Conservation (phyloP, 129 eudicot genomes). For the Rutidosis leptorrhynchoides region DNA sequence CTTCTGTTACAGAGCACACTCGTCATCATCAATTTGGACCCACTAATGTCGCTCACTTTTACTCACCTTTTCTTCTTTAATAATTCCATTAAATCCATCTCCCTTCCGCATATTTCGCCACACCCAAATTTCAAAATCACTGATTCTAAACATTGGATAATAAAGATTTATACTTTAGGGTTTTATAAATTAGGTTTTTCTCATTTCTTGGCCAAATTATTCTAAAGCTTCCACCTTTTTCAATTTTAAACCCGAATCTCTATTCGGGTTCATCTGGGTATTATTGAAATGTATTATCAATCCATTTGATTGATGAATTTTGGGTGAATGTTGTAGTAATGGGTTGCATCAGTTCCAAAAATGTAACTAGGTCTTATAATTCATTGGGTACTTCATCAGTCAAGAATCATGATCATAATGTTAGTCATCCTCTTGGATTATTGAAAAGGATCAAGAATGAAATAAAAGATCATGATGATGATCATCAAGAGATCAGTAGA, state of each 20-base stretch:
- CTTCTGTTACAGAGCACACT: conserved; percentile 21
- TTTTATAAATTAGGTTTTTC: background rate
- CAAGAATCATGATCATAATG: conserved; percentile 21
- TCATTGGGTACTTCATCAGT: conserved; percentile 22
- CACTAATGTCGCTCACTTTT: conserved; percentile 29
- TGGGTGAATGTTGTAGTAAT: conserved; percentile 35
- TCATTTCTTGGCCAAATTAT: background rate
- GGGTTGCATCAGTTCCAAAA: conserved; percentile 81
- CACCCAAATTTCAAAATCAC: background rate
- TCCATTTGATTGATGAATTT: conserved; percentile 14
- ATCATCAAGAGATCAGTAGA: conserved; percentile 20
- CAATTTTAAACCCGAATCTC: conserved; percentile 1
- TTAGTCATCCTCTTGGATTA: conserved; percentile 8
- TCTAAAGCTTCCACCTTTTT: background rate
- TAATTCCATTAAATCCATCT: conserved; percentile 8
- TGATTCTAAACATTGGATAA: background rate
- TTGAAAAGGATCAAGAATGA: conserved; percentile 36
- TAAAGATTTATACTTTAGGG: conserved; percentile 11
- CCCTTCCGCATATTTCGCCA: conserved; percentile 37
- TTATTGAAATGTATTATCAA: background rate
- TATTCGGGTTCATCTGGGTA: conserved; percentile 24
- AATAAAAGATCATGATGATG: background rate
- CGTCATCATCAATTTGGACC: conserved; percentile 22
- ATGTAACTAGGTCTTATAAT: conserved; percentile 25
- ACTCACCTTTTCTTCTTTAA: conserved; percentile 25